Percentiles rank a stretch among this genome's conserved stretches.
Conservation (phyloP, 768 basidiomycete species). For the Leccinum subgranulosum region DNA sequence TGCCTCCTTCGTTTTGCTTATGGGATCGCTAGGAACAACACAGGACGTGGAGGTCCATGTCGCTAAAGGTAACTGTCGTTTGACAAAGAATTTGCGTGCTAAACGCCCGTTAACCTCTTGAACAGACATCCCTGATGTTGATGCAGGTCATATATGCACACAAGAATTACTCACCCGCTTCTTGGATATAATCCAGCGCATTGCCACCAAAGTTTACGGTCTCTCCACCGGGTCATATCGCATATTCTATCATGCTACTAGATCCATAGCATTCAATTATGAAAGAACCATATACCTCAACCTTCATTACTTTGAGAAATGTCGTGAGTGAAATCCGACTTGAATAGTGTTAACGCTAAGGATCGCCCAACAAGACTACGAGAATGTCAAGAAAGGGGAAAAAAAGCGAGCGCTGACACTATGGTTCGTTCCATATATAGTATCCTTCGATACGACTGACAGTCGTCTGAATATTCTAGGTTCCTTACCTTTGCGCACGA, state of each 20-base stretch:
- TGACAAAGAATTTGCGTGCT: neutral
- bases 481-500: neutral
- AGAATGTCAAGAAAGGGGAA: neutral
- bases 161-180: slow-evolving; percentile 25
- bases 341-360: neutral
- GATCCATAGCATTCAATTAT: slow-evolving; percentile 90
- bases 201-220: slow-evolving; percentile 59
- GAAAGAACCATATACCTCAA: slow-evolving; percentile 84
- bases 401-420: neutral
- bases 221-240: slow-evolving; percentile 69
- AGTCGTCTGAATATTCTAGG: neutral
- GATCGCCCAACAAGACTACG: neutral
- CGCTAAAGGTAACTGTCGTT: slow-evolving; percentile 44
- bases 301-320: slow-evolving; percentile 73
- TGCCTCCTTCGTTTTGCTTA: neutral
- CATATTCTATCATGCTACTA: slow-evolving; percentile 74
- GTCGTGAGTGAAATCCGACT: slow-evolving; percentile 59
- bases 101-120: neutral
- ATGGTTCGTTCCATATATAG: neutral
- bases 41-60: slow-evolving; percentile 56
- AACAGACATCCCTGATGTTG: slow-evolving; percentile 51
- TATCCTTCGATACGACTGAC: neutral
- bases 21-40: slow-evolving; percentile 43
- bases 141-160: slow-evolving; percentile 46
- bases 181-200: slow-evolving; percentile 28